Conservation (phyloP, 192 early-diverging fungal species). For the Coemansia sp. region DNA sequence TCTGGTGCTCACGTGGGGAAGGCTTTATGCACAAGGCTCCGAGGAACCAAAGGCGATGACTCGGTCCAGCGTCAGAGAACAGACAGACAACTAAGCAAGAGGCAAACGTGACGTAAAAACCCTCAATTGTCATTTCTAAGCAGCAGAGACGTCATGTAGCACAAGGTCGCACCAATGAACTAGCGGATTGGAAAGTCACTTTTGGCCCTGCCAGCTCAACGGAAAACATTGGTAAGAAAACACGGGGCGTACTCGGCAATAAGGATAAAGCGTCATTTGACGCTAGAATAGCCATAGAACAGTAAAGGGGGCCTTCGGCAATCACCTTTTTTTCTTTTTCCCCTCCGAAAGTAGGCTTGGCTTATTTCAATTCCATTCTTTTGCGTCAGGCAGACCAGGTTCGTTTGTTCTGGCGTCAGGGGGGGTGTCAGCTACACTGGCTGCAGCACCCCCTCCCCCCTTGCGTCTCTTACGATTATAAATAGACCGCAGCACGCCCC, state of each 20-base stretch:
- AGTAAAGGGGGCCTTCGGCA: constrained; percentile 7
- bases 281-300: not conserved
- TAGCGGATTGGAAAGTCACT: not conserved
- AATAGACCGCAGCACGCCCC: constrained; percentile 1
- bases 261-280: not conserved
- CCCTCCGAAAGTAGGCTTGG: not conserved
- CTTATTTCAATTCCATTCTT: constrained; percentile 1
- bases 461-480: not conserved
- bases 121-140: not conserved
- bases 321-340: not conserved
- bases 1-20: not conserved
- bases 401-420: not conserved
- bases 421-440: constrained; percentile 1
- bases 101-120: not conserved
- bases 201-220: not conserved
- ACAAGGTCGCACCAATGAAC: not conserved
- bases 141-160: not conserved
- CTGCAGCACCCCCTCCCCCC: constrained; percentile 4
- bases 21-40: not conserved
- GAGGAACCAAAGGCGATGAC: not conserved
- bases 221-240: not conserved
- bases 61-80: not conserved
- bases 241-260: not conserved
- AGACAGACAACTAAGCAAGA: not conserved
- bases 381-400: not conserved